A percentile compares a stretch with the other conserved stretches of the same genome.
phyloP scores from a whole-genome alignment of 2,329 filamentous ascomycete species.

The Arthrobotrys iridis region DNA sequence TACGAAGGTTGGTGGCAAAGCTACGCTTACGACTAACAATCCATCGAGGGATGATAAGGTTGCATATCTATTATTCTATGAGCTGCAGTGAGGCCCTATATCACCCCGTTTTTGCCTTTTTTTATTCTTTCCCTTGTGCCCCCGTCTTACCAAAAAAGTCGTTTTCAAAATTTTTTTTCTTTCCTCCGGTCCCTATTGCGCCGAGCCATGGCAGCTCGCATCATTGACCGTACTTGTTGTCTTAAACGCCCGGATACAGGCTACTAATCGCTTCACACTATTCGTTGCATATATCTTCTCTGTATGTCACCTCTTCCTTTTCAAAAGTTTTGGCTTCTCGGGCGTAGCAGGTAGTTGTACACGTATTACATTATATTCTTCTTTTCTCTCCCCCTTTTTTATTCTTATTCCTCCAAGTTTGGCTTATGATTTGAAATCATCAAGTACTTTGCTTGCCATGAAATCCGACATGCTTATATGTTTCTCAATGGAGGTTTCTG shows the following conservation, averaged over 20 bases:
- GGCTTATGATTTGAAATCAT: neutral
- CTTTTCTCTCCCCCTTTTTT: too few species aligned
- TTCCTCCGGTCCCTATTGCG: neutral
- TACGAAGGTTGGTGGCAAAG: conserved; percentile 58
- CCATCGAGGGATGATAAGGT: conserved; percentile 39
- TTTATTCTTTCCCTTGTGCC: neutral
- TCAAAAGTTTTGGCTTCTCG: conserved; percentile 33
- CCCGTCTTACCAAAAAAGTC: neutral
- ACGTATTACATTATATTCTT: too few species aligned
- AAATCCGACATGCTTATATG: neutral
- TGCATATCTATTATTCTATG: conserved; percentile 49
- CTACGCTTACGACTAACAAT: neutral
- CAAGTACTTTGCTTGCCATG: neutral
- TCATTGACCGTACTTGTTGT: neutral
- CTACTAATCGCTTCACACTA: neutral
- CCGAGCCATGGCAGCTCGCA: neutral
- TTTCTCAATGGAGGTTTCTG: too few species aligned
- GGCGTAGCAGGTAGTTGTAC: conserved; percentile 29
- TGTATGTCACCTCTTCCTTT: neutral
- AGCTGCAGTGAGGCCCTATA: conserved; percentile 8
- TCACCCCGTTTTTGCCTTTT: neutral
- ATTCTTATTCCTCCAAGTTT: neutral
- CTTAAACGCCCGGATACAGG: neutral
- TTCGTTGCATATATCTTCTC: conserved; percentile 1
- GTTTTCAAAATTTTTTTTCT: neutral